Conservation (phyloP, 2,329 filamentous ascomycete genomes). For the Hypoxylon sp. region DNA sequence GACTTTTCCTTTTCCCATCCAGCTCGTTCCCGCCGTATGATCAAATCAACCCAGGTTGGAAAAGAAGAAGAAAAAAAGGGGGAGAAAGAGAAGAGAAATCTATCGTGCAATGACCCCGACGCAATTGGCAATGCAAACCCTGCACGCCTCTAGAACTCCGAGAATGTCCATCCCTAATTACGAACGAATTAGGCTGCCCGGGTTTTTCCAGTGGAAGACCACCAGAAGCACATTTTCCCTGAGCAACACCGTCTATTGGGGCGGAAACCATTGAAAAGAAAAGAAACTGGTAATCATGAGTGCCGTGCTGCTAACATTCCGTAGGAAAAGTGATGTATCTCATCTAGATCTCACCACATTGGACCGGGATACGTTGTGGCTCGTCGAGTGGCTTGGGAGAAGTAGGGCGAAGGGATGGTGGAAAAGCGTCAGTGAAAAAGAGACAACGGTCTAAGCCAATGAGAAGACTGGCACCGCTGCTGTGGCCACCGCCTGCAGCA, state of each 20-base stretch:
- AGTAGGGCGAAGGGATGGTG: slow-evolving; percentile 8
- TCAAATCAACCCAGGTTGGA: too few relatives aligned
- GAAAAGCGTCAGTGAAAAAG: slow-evolving; percentile 15
- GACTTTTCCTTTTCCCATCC: slow-evolving; percentile 19
- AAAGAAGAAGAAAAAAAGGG: neutral
- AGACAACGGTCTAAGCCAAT: slow-evolving; percentile 27
- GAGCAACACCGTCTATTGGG: slow-evolving; percentile 30
- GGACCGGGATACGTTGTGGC: slow-evolving; percentile 33
- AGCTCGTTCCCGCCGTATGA: slow-evolving; percentile 18
- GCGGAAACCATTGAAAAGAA: slow-evolving; percentile 6
- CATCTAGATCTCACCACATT: slow-evolving; percentile 37
- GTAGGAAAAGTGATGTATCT: slow-evolving; percentile 41
- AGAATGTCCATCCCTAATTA: slow-evolving; percentile 26
- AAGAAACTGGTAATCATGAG: slow-evolving; percentile 31
- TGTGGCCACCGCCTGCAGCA: slow-evolving; percentile 32
- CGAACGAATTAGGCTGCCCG: slow-evolving; percentile 23
- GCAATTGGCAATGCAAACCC: slow-evolving; percentile 30
- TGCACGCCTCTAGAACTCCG: slow-evolving; percentile 31
- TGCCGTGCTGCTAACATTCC: slow-evolving; percentile 31
- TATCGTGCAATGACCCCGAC: slow-evolving; percentile 24
- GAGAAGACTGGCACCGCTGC: slow-evolving; percentile 24
- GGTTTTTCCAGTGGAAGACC: slow-evolving; percentile 13
- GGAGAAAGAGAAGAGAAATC: slow-evolving; percentile 3
- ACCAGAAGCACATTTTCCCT: neutral
- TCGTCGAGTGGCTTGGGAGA: slow-evolving; percentile 29